Conservation (phyloP, 2,329 filamentous ascomycete genomes). For the Apiospora sp. region DNA sequence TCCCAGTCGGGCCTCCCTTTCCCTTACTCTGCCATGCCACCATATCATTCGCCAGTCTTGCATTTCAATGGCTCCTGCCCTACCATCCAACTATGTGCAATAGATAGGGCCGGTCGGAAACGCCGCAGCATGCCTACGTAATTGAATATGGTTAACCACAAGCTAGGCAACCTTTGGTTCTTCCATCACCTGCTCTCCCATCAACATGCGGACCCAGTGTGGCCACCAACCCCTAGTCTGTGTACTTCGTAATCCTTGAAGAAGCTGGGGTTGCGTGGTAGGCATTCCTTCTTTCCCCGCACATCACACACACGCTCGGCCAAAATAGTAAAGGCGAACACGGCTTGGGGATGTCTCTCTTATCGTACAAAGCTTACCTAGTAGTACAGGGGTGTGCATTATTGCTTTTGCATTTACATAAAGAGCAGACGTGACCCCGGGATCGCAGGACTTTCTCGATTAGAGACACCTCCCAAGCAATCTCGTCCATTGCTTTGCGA, state of each 20-base stretch:
- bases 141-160: background rate
- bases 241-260: background rate
- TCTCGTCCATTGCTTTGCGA: background rate
- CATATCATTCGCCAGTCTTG: background rate
- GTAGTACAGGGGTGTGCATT: background rate
- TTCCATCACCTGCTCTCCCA: conserved; percentile 1
- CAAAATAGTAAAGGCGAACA: conserved; percentile 6
- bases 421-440: background rate
- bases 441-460: background rate
- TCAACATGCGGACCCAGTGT: background rate
- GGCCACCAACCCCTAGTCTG: background rate
- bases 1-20: background rate
- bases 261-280: background rate
- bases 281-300: background rate
- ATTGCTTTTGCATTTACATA: background rate
- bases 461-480: background rate
- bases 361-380: background rate
- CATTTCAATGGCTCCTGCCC: background rate
- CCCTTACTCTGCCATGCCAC: background rate
- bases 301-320: background rate
- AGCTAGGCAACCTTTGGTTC: background rate
- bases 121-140: conserved; percentile 11
- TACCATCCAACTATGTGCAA: background rate
- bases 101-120: conserved; percentile 1
- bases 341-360: background rate